phyloP scores from a whole-genome alignment of 164 flowering plant species.

The Warburgia ugandensis region DNA sequence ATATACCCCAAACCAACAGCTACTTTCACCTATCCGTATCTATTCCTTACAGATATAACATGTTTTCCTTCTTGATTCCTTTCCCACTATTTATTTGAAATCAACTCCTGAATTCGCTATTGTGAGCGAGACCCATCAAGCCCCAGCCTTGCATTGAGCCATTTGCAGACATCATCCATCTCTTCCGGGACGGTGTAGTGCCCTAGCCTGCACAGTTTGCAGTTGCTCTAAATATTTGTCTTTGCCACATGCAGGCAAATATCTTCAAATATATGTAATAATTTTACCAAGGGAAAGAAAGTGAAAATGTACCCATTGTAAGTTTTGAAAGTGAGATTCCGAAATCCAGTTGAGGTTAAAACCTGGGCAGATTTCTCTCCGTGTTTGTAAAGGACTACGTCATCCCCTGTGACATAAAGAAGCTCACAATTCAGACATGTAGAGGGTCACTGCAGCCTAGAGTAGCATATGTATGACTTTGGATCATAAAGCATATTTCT shows the following conservation, averaged over 20 bases:
- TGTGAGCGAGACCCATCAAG: constrained; percentile 46
- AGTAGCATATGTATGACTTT: no score
- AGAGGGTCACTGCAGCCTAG: no score
- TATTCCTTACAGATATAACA: constrained; percentile 10
- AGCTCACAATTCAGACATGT: no score
- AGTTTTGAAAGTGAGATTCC: constrained; percentile 39
- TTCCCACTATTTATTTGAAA: constrained; percentile 7
- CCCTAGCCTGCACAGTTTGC: constrained; percentile 96
- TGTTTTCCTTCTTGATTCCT: constrained; percentile 7
- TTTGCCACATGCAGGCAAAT: no score
- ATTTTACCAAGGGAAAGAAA: no score
- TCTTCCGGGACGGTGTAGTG: constrained; percentile 89
- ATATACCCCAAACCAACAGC: constrained; percentile 30
- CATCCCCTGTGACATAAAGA: constrained; percentile 35
- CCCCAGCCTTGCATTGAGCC: constrained; percentile 63
- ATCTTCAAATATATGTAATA: no score
- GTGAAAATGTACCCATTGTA: constrained; percentile 79
- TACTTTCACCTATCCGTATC: constrained; percentile 14
- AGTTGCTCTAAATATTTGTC: no score
- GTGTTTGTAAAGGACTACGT: constrained; percentile 42
- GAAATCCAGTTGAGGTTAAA: constrained; percentile 39
- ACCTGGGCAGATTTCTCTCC: constrained; percentile 48
- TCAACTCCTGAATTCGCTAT: constrained; percentile 2
- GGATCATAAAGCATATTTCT: no score
- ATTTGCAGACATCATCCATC: constrained; percentile 83